Percentiles rank a stretch among this genome's conserved stretches.
Conservation (phyloP, 768 basidiomycete species). For the Ramaria sp. region DNA sequence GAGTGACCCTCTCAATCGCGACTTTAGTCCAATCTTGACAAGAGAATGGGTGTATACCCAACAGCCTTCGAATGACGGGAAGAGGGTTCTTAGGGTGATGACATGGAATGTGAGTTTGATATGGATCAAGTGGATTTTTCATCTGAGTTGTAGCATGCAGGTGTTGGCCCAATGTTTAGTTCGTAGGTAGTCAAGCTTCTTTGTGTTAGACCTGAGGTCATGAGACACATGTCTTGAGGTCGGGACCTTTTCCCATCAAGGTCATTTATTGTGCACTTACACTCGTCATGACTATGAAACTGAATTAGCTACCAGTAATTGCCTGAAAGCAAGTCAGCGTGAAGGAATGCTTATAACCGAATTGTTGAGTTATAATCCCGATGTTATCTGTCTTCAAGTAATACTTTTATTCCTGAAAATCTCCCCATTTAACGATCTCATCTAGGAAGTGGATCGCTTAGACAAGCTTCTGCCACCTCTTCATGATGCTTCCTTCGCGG, state of each 20-base stretch:
- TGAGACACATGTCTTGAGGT: slow-evolving; percentile 30
- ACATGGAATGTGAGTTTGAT: slow-evolving; percentile 62
- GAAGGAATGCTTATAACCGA: slow-evolving; percentile 70
- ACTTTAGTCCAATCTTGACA: slow-evolving; percentile 16
- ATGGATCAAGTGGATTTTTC: slow-evolving; percentile 5
- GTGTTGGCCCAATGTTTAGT: slow-evolving; percentile 70
- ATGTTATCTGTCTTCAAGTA: slow-evolving; percentile 84
- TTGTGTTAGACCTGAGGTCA: not conserved
- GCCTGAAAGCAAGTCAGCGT: slow-evolving; percentile 64
- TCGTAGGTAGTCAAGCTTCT: slow-evolving; percentile 37
- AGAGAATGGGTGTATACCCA: slow-evolving; percentile 28
- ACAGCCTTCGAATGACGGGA: slow-evolving; percentile 3
- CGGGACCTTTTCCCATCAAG: slow-evolving; percentile 63
- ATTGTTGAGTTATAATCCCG: slow-evolving; percentile 58
- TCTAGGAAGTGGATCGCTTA: slow-evolving; percentile 79
- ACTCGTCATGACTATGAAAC: not conserved
- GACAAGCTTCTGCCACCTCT: slow-evolving; percentile 62
- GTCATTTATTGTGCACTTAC: slow-evolving; percentile 1
- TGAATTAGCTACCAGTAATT: slow-evolving; percentile 41
- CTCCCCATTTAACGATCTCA: slow-evolving; percentile 1
- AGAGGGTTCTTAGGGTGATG: slow-evolving; percentile 38
- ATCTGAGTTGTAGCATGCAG: slow-evolving; percentile 25
- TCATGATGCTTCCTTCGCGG: slow-evolving; percentile 49
- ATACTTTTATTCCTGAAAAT: slow-evolving; percentile 10
- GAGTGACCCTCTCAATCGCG: not conserved